phyloP scores from a whole-genome alignment of 2,329 filamentous ascomycete species.

The Sphaerulina musiva region DNA sequence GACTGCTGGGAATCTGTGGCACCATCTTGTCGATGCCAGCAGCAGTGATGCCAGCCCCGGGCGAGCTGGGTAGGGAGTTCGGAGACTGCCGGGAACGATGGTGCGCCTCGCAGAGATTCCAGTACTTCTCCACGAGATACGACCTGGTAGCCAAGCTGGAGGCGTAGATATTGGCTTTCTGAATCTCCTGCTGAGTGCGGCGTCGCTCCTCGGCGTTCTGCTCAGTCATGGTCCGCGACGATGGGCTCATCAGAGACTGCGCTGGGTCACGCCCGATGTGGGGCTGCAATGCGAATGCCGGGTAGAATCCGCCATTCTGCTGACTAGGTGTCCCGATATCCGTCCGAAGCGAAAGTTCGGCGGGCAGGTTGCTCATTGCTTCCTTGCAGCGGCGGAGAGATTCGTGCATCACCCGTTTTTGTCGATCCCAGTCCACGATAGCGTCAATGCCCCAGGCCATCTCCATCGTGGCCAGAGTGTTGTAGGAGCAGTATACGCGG shows the following conservation, averaged over 20 bases:
- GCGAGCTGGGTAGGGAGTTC: slow-evolving; percentile 35
- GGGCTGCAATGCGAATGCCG: slow-evolving; percentile 20
- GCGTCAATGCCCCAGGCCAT: slow-evolving; percentile 73
- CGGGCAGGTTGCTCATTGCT: slow-evolving; percentile 60
- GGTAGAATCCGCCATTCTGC: slow-evolving; percentile 24
- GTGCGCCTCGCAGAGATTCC: slow-evolving; percentile 64
- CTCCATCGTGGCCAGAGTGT: slow-evolving; percentile 69
- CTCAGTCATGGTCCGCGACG: slow-evolving; percentile 26
- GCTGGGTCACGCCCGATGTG: slow-evolving; percentile 24
- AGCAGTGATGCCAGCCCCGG: slow-evolving; percentile 31
- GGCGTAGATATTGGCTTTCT: slow-evolving; percentile 83
- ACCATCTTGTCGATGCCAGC: slow-evolving; percentile 35
- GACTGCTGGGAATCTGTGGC: slow-evolving; percentile 27
- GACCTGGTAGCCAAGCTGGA: slow-evolving; percentile 75
- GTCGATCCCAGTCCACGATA: slow-evolving; percentile 68
- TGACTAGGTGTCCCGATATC: slow-evolving; percentile 34
- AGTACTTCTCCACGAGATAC: slow-evolving; percentile 81
- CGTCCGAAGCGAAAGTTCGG: slow-evolving; percentile 56
- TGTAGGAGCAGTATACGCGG: slow-evolving; percentile 73
- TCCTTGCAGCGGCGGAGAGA: slow-evolving; percentile 65
- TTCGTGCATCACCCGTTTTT: slow-evolving; percentile 64
- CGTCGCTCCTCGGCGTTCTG: slow-evolving; percentile 37
- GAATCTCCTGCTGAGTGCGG: slow-evolving; percentile 72
- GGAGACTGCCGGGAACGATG: slow-evolving; percentile 31
- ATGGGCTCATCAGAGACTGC: slow-evolving; percentile 31